phyloP scores from a whole-genome alignment of 164 flowering plant genomes.

The Paratinospora sagittata region DNA sequence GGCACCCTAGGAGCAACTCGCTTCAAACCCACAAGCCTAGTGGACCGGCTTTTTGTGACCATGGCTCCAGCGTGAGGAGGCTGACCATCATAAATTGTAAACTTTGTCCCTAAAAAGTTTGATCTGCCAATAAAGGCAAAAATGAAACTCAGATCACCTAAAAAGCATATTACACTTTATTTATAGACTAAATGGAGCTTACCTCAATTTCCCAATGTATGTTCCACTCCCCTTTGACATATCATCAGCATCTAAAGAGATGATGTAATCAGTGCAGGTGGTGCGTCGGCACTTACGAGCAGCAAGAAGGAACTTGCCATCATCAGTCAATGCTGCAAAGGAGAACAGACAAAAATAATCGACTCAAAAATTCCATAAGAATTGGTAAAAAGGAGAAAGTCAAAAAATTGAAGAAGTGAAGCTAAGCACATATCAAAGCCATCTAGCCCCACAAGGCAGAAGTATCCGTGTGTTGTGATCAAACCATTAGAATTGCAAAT shows the following conservation, averaged over 20 bases:
- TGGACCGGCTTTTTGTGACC: slow-evolving; percentile 53
- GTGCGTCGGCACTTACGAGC: slow-evolving; percentile 60
- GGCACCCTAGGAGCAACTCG: slow-evolving; percentile 67
- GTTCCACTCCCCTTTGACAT: slow-evolving; percentile 52
- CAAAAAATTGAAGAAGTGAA: not conserved
- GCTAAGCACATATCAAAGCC: not conserved
- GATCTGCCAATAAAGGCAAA: slow-evolving; percentile 35
- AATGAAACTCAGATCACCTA: slow-evolving; percentile 8
- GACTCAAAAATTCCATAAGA: not conserved
- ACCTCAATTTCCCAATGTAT: slow-evolving; percentile 72
- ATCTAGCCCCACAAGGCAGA: not conserved
- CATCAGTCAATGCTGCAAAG: slow-evolving; percentile 50
- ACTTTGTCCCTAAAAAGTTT: slow-evolving; percentile 70
- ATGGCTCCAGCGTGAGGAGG: slow-evolving; percentile 66
- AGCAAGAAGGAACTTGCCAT: slow-evolving; percentile 77
- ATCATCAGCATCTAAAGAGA: slow-evolving; percentile 56
- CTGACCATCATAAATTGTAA: slow-evolving; percentile 58
- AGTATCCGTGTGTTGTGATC: not conserved
- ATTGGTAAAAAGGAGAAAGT: not conserved
- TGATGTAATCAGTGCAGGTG: slow-evolving; percentile 59
- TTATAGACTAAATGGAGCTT: slow-evolving; percentile 8
- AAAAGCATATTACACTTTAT: not conserved
- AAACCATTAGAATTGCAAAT: not conserved
- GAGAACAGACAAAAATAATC: not conserved
- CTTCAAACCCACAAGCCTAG: slow-evolving; percentile 46